phyloP scores from a whole-genome alignment of 2,329 filamentous ascomycete genomes.

The Fonsecaea pedrosoi region DNA sequence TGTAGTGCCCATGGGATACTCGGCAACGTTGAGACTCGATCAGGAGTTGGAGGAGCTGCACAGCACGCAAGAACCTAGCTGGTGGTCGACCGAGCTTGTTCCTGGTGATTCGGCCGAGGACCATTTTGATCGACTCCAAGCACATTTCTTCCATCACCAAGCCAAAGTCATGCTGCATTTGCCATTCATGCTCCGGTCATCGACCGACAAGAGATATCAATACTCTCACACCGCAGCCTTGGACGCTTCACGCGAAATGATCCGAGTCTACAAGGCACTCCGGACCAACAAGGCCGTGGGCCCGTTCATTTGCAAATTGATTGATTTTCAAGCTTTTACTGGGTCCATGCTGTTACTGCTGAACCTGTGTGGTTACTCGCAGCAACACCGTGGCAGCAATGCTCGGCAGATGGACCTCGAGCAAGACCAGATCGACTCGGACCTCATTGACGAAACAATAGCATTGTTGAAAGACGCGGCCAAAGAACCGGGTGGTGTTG shows the following conservation, averaged over 20 bases:
- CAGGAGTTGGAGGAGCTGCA: slow-evolving; percentile 48
- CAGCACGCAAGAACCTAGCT: slow-evolving; percentile 43
- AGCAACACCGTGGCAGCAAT: slow-evolving; percentile 36
- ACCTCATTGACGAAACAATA: slow-evolving; percentile 45
- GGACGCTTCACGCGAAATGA: slow-evolving; percentile 52
- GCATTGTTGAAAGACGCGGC: slow-evolving; percentile 46
- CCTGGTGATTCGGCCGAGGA: slow-evolving; percentile 40
- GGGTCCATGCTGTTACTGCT: slow-evolving; percentile 54
- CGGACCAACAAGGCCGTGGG: slow-evolving; percentile 42
- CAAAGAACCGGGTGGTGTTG: slow-evolving; percentile 47
- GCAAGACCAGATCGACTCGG: slow-evolving; percentile 49
- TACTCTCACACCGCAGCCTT: slow-evolving; percentile 50
- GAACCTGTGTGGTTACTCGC: slow-evolving; percentile 50
- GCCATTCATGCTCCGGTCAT: slow-evolving; percentile 55
- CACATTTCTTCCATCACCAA: slow-evolving; percentile 52
- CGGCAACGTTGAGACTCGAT: slow-evolving; percentile 51
- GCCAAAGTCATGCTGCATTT: slow-evolving; percentile 53
- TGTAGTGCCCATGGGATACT: slow-evolving; percentile 46
- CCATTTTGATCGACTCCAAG: slow-evolving; percentile 44
- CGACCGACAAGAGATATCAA: slow-evolving; percentile 47
- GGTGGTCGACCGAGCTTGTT: slow-evolving; percentile 42
- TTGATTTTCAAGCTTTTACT: slow-evolving; percentile 58
- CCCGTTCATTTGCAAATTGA: slow-evolving; percentile 53
- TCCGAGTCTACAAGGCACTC: slow-evolving; percentile 48
- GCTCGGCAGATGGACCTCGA: slow-evolving; percentile 38